Evolutionary conservation across 1,284 basidiomycete genomes (phyloP).

Genomic region (Malassezia brasiliensis): DNA sequence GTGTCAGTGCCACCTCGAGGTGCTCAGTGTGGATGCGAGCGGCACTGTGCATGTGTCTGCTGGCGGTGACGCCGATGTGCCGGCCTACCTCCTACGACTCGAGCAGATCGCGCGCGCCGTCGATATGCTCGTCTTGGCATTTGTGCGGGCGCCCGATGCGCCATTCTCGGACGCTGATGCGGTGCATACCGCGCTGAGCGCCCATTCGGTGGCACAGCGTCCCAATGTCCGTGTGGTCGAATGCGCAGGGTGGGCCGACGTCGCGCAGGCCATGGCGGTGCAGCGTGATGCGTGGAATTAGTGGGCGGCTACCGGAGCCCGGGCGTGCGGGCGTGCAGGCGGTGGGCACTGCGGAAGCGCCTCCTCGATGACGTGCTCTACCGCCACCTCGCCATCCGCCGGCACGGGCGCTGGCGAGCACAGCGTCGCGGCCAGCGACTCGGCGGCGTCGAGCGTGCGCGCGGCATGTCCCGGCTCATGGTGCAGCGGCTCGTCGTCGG

Average conservation of each 20-base stretch:
- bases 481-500: conserved; percentile 1
- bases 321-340: background rate
- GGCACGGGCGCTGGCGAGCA: conserved; percentile 11
- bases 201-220: conserved; percentile 2
- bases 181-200: background rate
- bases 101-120: conserved; percentile 10
- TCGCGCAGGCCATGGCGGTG: background rate
- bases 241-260: background rate
- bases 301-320: background rate
- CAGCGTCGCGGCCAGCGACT: conserved; percentile 9
- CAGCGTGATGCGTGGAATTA: conserved; percentile 4
- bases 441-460: background rate
- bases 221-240: background rate
- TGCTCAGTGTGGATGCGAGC: background rate
- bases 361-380: conserved; percentile 10
- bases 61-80: background rate
- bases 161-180: too few relatives aligned
- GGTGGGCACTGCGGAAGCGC: background rate
- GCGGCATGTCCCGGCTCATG: background rate
- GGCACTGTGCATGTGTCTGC: background rate
- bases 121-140: background rate
- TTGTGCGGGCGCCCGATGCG: background rate
- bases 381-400: background rate
- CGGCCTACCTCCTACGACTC: conserved; percentile 4
- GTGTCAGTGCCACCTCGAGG: conserved; percentile 14